Evolutionary conservation across 2,329 filamentous ascomycete species (phyloP), one percentile per base, ranked within the genome.

Genomic region (Fusarium beomiforme): DNA sequence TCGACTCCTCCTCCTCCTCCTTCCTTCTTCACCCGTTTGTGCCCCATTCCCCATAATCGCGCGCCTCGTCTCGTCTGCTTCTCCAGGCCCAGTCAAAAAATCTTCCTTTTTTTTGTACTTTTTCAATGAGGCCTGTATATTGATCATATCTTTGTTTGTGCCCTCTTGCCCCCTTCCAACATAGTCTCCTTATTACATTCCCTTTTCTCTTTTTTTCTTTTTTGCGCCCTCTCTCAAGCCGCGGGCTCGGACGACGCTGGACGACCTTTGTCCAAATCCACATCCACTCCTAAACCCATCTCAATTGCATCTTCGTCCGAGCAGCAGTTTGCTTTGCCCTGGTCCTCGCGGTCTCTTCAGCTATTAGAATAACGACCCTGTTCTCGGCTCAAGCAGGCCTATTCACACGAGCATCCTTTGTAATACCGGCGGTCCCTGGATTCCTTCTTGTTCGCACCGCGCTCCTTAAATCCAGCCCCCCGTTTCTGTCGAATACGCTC

Each of bases 71-170:
- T 73, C 64, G 69, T 76, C 69, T 75, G 57, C 73, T 76, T 73
- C 75, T 75, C 77, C 71, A 75, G 75, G 72, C 73, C 72, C 68
- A 63, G 64, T 69, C 72, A 69, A 74, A 74, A 74, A 73, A 67
- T 59, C 58, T 68, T 69, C 61, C 56, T 67, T 67, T 62, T 70
- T 66, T 70, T 67, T 71, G 67, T 69, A 70, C 64, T 74, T 72
- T 62, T 71, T 73, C 70, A 68, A 79, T 80, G 79, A 77, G 78
- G 78, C 79, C 75, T 81, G 78, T 81, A 79, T 79, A 79, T 80
- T 80, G 77, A 80, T 76, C 70, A 67, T 74, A 75, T 71, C 71
- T 79, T 78, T 73, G 74, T 77, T 78, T 78, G 75, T 75, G 73
- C 50, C 67, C 70, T 61, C 64, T 55, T 59, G 58, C 56, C 71